Evolutionary conservation across 345 rosid species (phyloP).

Genomic region (Bretschneidera sinensis): DNA sequence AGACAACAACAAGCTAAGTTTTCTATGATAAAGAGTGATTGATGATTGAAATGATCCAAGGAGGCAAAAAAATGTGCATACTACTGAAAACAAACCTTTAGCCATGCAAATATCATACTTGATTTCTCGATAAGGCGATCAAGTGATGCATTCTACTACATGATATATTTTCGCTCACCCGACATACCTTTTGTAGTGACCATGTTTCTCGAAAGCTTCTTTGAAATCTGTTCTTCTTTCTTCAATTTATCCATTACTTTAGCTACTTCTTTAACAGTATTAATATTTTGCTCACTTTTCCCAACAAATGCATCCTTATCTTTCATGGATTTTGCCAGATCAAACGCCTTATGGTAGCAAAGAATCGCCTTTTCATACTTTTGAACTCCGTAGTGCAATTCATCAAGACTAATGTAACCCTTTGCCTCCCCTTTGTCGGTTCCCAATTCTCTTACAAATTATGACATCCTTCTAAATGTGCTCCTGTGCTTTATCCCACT

Average conservation of each 20-base stretch:
- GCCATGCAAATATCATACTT: slow-evolving; percentile 63
- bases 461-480: slow-evolving; percentile 76
- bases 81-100: slow-evolving; percentile 41
- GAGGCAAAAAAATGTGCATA: neutral
- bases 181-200: slow-evolving; percentile 52
- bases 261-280: slow-evolving; percentile 53
- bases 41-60: neutral
- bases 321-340: slow-evolving; percentile 82
- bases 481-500: slow-evolving; percentile 66
- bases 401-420: slow-evolving; percentile 93
- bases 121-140: slow-evolving; percentile 82
- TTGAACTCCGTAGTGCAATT: slow-evolving; percentile 64
- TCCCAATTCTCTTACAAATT: slow-evolving; percentile 69
- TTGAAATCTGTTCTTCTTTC: slow-evolving; percentile 75
- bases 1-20: neutral
- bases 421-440: slow-evolving; percentile 90
- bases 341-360: slow-evolving; percentile 74
- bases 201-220: slow-evolving; percentile 61
- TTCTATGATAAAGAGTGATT: neutral
- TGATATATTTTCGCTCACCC: slow-evolving; percentile 60
- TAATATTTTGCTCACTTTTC: slow-evolving; percentile 58
- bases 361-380: slow-evolving; percentile 66
- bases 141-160: slow-evolving; percentile 55
- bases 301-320: slow-evolving; percentile 73
- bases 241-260: slow-evolving; percentile 66